Percentiles rank a stretch among this genome's conserved stretches.
phyloP scores from a whole-genome alignment of 2,329 filamentous ascomycete genomes.

The Ascochyta rabiei region DNA sequence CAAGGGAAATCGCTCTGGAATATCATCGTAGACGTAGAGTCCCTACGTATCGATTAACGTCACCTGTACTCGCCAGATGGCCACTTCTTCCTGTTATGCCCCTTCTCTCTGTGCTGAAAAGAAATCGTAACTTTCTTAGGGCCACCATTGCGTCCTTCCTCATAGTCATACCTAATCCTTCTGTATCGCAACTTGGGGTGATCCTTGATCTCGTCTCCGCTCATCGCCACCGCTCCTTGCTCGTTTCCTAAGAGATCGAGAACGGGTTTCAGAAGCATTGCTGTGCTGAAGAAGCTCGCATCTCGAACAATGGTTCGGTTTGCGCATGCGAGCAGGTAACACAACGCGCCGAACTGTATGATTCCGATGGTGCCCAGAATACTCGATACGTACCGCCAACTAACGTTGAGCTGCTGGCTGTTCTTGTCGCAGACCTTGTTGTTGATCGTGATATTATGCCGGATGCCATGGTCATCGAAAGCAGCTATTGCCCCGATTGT shows the following conservation, averaged over 20 bases:
- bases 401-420: conserved; percentile 38
- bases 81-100: conserved; percentile 36
- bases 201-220: conserved; percentile 38
- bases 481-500: conserved; percentile 41
- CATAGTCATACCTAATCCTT: conserved; percentile 41
- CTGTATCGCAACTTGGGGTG: conserved; percentile 32
- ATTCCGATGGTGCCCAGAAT: conserved; percentile 31
- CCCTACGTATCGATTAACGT: neutral
- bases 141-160: conserved; percentile 30
- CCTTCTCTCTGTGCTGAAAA: conserved; percentile 32
- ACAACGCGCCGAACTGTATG: conserved; percentile 35
- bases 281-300: conserved; percentile 40
- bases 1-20: no score
- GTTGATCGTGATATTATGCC: conserved; percentile 22
- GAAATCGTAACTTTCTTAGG: conserved; percentile 39
- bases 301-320: conserved; percentile 42
- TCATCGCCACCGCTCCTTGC: conserved; percentile 33
- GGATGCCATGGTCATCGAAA: conserved; percentile 42
- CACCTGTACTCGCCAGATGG: conserved; percentile 32
- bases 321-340: conserved; percentile 28
- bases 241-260: conserved; percentile 28
- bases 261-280: conserved; percentile 41
- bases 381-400: conserved; percentile 35
- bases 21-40: neutral
- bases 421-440: conserved; percentile 18